phyloP scores from a whole-genome alignment of 2,329 filamentous ascomycete genomes.

The Fusarium staphyleae region DNA sequence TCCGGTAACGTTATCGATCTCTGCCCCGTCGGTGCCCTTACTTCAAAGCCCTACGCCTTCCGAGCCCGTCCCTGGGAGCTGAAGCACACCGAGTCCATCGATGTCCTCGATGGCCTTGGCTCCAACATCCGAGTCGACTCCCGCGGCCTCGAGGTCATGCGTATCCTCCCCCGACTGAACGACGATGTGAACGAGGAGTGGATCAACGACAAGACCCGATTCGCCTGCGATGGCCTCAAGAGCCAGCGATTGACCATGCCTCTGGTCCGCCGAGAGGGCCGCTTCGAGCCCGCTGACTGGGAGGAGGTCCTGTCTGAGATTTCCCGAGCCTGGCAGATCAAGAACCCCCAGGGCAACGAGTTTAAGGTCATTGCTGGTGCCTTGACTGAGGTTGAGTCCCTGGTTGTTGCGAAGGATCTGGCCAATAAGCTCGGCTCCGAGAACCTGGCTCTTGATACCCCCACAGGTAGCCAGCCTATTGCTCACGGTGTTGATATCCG shows the following conservation, averaged over 20 bases:
- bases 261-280: constrained; percentile 84
- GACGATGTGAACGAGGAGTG: constrained; percentile 99
- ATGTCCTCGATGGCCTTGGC: constrained; percentile 90
- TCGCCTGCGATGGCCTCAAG: constrained; percentile 95
- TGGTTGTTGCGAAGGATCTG: constrained; percentile 96
- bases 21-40: constrained; percentile 95
- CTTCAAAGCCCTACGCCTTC: constrained; percentile 98
- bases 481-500: constrained; percentile 93
- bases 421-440: constrained; percentile 97
- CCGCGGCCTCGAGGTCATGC: constrained; percentile 94
- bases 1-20: constrained; percentile 98
- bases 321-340: constrained; percentile 76
- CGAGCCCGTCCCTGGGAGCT: constrained; percentile 96
- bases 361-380: constrained; percentile 95
- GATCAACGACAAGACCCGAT: constrained; percentile 98
- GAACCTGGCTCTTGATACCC: constrained; percentile 91
- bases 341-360: constrained; percentile 87
- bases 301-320: constrained; percentile 94
- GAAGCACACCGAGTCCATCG: constrained; percentile 93
- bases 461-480: constrained; percentile 80
- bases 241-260: constrained; percentile 95
- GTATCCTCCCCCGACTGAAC: constrained; percentile 89
- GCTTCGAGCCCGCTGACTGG: constrained; percentile 93
- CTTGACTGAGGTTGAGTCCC: constrained; percentile 87
- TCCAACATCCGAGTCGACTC: constrained; percentile 95